A percentile compares a stretch with the other conserved stretches of the same genome.
Evolutionary conservation across 228 moss, liverwort and hornwort genomes (phyloP).

Genomic region (Sphagnum fallax): DNA sequence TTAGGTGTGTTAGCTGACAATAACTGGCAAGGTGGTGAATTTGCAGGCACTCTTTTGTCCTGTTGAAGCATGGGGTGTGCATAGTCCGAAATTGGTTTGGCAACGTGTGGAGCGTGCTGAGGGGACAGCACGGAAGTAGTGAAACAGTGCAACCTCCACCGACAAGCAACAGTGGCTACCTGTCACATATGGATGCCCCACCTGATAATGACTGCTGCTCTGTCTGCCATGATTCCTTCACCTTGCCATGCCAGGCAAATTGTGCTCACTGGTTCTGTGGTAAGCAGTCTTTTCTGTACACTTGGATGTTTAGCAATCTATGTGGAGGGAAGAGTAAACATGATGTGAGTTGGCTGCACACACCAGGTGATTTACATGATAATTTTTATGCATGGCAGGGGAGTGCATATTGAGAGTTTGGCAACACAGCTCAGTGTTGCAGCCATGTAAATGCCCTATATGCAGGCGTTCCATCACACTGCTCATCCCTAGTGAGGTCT

Average conservation of each 20-base stretch:
- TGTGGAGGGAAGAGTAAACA: not conserved
- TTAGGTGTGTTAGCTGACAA: too few species aligned
- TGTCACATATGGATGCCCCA: constrained; percentile 73
- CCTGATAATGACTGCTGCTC: constrained; percentile 88
- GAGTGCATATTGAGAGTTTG: constrained; percentile 98
- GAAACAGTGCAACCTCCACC: constrained; percentile 26
- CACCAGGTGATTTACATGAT: too few species aligned
- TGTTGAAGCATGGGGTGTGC: constrained; percentile 67
- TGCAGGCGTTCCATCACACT: constrained; percentile 92
- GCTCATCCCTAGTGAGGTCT: constrained; percentile 75
- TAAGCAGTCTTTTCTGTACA: constrained; percentile 12
- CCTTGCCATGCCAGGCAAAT: constrained; percentile 92
- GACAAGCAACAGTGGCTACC: constrained; percentile 42
- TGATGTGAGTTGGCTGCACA: too few species aligned
- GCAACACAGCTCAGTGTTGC: constrained; percentile 95
- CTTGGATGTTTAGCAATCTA: not conserved
- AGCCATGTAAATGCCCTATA: constrained; percentile 96
- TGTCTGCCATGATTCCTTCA: constrained; percentile 93
- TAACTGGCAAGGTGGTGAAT: too few species aligned
- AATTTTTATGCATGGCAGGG: constrained; percentile 25
- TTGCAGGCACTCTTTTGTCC: constrained; percentile 68
- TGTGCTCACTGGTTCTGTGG: constrained; percentile 99
- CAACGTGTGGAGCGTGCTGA: constrained; percentile 51
- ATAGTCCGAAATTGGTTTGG: constrained; percentile 72
- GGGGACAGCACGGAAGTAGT: constrained; percentile 36